A percentile compares a stretch with the other conserved stretches of the same genome.
Evolutionary conservation across 495 filamentous ascomycete species (phyloP).

Genomic region (Penicillium lagena): DNA sequence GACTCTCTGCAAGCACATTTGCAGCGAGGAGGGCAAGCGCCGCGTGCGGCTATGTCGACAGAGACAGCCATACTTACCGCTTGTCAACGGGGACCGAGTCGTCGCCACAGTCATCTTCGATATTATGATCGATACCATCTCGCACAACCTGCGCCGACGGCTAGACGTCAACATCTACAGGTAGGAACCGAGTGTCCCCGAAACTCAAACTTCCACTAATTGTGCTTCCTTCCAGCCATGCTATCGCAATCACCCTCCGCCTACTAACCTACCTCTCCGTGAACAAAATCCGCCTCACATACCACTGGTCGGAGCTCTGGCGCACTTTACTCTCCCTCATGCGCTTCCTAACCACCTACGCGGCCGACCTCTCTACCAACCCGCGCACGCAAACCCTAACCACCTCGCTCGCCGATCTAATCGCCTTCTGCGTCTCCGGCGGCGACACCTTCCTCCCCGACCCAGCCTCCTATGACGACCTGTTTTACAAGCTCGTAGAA

Average conservation of each 20-base stretch:
- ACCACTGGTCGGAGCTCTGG: slow-evolving; percentile 97
- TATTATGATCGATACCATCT: slow-evolving; percentile 80
- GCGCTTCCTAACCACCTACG: slow-evolving; percentile 84
- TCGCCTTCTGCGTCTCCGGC: slow-evolving; percentile 77
- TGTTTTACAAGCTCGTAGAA: slow-evolving; percentile 98
- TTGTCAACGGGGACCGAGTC: slow-evolving; percentile 62
- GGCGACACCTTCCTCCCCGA: slow-evolving; percentile 93
- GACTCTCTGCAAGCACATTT: slow-evolving; percentile 75
- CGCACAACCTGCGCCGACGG: slow-evolving; percentile 82
- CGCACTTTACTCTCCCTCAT: slow-evolving; percentile 82
- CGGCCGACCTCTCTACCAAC: slow-evolving; percentile 60
- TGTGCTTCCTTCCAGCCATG: slow-evolving; percentile 21
- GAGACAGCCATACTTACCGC: slow-evolving; percentile 78
- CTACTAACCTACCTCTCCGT: slow-evolving; percentile 77
- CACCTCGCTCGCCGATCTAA: slow-evolving; percentile 63
- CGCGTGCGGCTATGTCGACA: slow-evolving; percentile 84
- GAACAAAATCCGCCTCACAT: slow-evolving; percentile 67
- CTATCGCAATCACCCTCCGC: slow-evolving; percentile 72
- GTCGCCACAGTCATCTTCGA: slow-evolving; percentile 74
- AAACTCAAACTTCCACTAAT: no score
- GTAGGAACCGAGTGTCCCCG: slow-evolving; percentile 11
- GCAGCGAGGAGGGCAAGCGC: slow-evolving; percentile 70
- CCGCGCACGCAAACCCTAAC: slow-evolving; percentile 50
- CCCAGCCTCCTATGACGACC: slow-evolving; percentile 82
- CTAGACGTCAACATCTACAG: slow-evolving; percentile 84